These are phyloP conservation scores for Stemphylium lycopersici DNA, from an alignment of 2,329 filamentous ascomycete species.

Conservation along the genomic window DNA sequence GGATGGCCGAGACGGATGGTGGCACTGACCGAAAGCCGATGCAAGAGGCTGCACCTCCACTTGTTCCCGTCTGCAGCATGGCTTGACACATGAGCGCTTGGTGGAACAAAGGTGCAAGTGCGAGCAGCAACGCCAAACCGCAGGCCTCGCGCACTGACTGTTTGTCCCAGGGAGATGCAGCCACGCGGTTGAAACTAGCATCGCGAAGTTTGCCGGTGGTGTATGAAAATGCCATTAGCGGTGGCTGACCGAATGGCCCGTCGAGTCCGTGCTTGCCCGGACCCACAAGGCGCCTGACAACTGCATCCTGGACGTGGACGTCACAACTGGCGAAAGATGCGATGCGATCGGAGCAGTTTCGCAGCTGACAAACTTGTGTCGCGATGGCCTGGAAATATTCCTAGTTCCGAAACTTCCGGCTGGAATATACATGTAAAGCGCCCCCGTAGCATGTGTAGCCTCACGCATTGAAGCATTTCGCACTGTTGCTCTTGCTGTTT, in stretches of 20 bases:
- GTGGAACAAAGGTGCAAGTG: constrained; percentile 4
- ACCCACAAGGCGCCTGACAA: constrained; percentile 16
- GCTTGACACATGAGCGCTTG: constrained; percentile 10
- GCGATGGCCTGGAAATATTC: constrained; percentile 23
- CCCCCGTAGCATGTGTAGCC: constrained; percentile 5
- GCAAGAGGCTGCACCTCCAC: constrained; percentile 9
- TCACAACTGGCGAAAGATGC: constrained; percentile 24
- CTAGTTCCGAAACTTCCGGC: constrained; percentile 36
- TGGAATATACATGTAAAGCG: constrained; percentile 21
- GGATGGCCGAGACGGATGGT: constrained; percentile 22
- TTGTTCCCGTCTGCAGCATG: constrained; percentile 11
- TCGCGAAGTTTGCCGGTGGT: constrained; percentile 9
- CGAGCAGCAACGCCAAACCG: background rate
- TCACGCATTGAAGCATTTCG: constrained; percentile 7
- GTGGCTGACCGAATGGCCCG: constrained; percentile 13
- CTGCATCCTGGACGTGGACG: constrained; percentile 9
- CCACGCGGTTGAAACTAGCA: background rate
- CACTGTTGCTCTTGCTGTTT: constrained; percentile 15
- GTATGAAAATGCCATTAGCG: constrained; percentile 8
- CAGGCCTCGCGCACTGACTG: background rate
- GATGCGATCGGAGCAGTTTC: constrained; percentile 30
- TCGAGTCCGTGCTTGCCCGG: constrained; percentile 8
- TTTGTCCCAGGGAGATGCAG: background rate
- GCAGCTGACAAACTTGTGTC: constrained; percentile 36
- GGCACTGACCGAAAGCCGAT: constrained; percentile 16